Percentiles rank a stretch among this genome's conserved stretches.
Conservation (phyloP, 768 basidiomycete genomes). For the Rhodosporidiobolus sp. region DNA sequence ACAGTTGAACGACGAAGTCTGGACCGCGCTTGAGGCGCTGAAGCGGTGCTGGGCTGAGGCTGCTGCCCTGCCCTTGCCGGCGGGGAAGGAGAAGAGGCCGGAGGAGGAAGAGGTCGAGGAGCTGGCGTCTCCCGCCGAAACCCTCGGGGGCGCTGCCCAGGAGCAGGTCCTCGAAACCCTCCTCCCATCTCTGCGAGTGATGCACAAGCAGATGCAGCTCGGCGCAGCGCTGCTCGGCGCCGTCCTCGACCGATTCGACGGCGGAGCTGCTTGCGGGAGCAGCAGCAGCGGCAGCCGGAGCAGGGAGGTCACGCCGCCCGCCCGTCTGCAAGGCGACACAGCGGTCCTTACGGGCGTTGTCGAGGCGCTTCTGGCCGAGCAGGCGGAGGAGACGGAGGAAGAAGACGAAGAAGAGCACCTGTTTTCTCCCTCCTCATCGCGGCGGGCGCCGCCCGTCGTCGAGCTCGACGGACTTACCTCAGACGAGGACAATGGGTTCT, state of each 20-base stretch:
- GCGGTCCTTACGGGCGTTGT: not conserved
- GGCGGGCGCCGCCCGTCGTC: too few species aligned
- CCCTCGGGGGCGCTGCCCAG: too few species aligned
- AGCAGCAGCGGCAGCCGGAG: not conserved
- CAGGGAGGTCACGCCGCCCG: not conserved
- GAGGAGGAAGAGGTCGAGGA: too few species aligned
- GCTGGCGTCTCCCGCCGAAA: too few species aligned
- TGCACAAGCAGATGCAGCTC: constrained; percentile 51
- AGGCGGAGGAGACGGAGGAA: not conserved
- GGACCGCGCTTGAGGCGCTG: not conserved
- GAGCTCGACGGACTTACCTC: not conserved
- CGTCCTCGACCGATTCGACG: constrained; percentile 28
- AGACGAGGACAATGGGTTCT: too few species aligned
- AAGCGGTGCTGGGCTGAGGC: not conserved
- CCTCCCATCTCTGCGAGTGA: constrained; percentile 28
- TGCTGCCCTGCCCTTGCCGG: not conserved
- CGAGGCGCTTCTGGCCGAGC: not conserved
- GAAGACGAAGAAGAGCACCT: not conserved
- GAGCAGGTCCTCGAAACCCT: too few species aligned
- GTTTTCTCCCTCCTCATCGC: not conserved
- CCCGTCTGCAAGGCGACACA: too few species aligned
- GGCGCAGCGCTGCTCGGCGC: constrained; percentile 33
- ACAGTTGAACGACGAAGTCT: not conserved
- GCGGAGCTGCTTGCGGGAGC: fast-evolving
- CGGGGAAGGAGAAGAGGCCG: not conserved